phyloP scores from a whole-genome alignment of 2,329 filamentous ascomycete genomes.

The Fusarium marasasianum region DNA sequence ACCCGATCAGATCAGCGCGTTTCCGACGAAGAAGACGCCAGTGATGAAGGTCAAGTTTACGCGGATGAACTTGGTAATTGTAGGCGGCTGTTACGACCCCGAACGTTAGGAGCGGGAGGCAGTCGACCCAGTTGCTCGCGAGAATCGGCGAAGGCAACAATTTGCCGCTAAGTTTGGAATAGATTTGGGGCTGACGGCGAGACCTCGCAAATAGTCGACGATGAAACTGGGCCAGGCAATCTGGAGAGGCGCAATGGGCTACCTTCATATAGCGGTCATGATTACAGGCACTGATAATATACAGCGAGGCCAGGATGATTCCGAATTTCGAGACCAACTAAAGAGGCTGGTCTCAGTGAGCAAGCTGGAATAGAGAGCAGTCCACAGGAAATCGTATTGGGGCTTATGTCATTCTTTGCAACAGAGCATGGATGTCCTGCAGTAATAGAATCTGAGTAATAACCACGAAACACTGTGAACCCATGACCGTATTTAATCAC shows the following conservation, averaged over 20 bases:
- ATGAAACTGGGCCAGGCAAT: background rate
- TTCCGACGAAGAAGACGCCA: slow-evolving; percentile 94
- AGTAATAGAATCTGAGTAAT: background rate
- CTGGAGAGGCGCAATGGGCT: background rate
- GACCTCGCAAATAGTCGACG: background rate
- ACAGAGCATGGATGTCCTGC: background rate
- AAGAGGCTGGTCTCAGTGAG: background rate
- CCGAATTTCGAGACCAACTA: background rate
- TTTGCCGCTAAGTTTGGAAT: slow-evolving; percentile 34
- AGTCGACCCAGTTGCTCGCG: slow-evolving; percentile 13
- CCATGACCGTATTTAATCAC: no score
- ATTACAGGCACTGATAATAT: background rate
- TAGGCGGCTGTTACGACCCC: slow-evolving; percentile 76
- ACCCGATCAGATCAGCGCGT: slow-evolving; percentile 92
- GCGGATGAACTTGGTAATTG: slow-evolving; percentile 91
- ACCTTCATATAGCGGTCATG: background rate
- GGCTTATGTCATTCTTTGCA: background rate
- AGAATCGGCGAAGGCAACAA: slow-evolving; percentile 13
- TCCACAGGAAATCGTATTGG: background rate
- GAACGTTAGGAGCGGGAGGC: slow-evolving; percentile 51
- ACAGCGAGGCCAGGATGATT: background rate
- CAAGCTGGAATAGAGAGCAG: background rate
- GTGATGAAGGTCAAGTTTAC: slow-evolving; percentile 95
- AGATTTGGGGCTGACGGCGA: slow-evolving; percentile 20
- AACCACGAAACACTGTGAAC: background rate